phyloP scores from a whole-genome alignment of 768 basidiomycete species.

The Trametes cubensis region DNA sequence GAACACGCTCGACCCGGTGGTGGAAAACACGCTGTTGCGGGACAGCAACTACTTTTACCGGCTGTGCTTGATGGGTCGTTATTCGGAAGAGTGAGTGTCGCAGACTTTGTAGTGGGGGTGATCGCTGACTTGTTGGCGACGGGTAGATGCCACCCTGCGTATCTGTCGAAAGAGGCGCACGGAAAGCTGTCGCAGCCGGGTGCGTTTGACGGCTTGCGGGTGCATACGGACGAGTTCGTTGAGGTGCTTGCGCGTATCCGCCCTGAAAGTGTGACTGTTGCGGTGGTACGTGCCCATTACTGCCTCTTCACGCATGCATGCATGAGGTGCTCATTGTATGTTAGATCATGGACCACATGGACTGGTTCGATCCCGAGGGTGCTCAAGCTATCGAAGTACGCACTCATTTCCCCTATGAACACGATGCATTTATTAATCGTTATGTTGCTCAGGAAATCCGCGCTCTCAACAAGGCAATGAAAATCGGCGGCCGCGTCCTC shows the following conservation, averaged over 20 bases:
- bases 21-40: slow-evolving; percentile 27
- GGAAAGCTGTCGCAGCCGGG: slow-evolving; percentile 16
- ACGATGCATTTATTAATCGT: not conserved
- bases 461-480: slow-evolving; percentile 25
- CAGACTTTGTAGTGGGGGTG: not conserved
- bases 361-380: slow-evolving; percentile 25
- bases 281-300: slow-evolving; percentile 7
- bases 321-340: not conserved
- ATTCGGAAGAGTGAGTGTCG: slow-evolving; percentile 19
- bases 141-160: slow-evolving; percentile 16
- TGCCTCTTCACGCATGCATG: not conserved
- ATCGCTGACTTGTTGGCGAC: too few relatives aligned
- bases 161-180: slow-evolving; percentile 22
- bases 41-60: slow-evolving; percentile 26
- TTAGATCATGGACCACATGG: slow-evolving; percentile 28
- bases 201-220: slow-evolving; percentile 22
- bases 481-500: slow-evolving; percentile 24
- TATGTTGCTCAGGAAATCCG: slow-evolving; percentile 11
- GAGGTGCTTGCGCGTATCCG: slow-evolving; percentile 24
- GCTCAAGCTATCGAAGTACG: slow-evolving; percentile 13
- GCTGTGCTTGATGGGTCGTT: slow-evolving; percentile 20
- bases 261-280: slow-evolving; percentile 22
- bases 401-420: too few relatives aligned
- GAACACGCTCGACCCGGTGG: slow-evolving; percentile 35
- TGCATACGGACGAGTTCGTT: slow-evolving; percentile 25